Conservation (phyloP, 202 grass and related monocot genomes). For the Panicum hallii region DNA sequence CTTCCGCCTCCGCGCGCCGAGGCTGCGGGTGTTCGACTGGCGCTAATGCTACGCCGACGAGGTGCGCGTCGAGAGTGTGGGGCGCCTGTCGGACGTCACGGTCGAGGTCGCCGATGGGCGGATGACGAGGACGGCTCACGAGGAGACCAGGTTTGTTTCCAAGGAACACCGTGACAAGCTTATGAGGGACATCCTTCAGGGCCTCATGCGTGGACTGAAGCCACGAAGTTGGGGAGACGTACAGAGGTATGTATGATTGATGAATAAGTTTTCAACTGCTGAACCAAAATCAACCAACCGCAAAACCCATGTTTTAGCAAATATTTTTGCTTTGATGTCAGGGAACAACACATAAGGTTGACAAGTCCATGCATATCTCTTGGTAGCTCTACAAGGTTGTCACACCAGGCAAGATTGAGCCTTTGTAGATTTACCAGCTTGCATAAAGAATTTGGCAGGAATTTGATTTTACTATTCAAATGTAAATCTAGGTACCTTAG, state of each 20-base stretch:
- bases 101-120: not conserved
- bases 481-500: slow-evolving; percentile 26
- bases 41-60: not conserved
- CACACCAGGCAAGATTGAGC: not conserved
- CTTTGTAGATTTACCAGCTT: slow-evolving; percentile 32
- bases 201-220: not conserved
- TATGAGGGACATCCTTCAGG: not conserved
- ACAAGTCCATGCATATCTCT: slow-evolving; percentile 26
- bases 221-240: too few species aligned
- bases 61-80: not conserved
- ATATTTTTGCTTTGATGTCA: not conserved
- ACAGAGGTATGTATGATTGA: too few species aligned
- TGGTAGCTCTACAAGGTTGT: not conserved
- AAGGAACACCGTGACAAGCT: not conserved
- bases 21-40: not conserved
- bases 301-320: not conserved
- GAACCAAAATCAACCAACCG: not conserved
- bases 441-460: slow-evolving; percentile 22
- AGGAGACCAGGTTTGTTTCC: not conserved
- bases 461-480: not conserved
- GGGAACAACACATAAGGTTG: too few species aligned
- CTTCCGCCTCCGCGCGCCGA: too few species aligned
- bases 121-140: too few species aligned
- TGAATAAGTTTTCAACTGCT: too few species aligned
- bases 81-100: not conserved